These are phyloP conservation scores for Arabidopsis lyrata DNA, from an alignment of 441 rosid genomes.

Conservation along the genomic window DNA sequence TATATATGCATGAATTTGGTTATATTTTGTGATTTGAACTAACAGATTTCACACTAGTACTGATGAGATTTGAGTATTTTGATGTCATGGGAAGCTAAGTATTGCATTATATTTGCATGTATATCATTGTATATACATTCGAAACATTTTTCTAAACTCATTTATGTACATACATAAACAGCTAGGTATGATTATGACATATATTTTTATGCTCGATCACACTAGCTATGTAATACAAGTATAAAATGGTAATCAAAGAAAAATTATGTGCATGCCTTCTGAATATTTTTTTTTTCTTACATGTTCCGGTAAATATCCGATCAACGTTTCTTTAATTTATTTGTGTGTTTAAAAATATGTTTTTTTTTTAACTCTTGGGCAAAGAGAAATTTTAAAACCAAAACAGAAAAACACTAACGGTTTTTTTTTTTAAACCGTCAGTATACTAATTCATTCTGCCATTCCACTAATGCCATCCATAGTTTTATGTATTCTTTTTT, in stretches of 20 bases:
- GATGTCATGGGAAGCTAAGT: not conserved
- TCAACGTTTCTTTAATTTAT: not conserved
- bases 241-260: not conserved
- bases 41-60: not conserved
- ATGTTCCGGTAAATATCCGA: not conserved
- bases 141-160: slow-evolving; percentile 1
- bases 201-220: not conserved
- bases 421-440: not conserved
- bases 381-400: not conserved
- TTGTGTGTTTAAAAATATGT: no score
- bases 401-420: not conserved
- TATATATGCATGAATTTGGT: not conserved
- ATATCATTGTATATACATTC: not conserved
- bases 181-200: not conserved
- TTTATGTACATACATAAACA: not conserved
- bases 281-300: not conserved
- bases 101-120: not conserved
- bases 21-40: not conserved
- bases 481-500: no score
- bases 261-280: not conserved
- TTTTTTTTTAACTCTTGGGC: no score
- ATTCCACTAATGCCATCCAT: no score
- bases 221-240: not conserved
- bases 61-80: not conserved
- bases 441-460: not conserved